Evolutionary conservation across 805 yeast species (phyloP), one percentile per base, ranked within the genome.

Genomic region (Saturnispora besseyi): DNA sequence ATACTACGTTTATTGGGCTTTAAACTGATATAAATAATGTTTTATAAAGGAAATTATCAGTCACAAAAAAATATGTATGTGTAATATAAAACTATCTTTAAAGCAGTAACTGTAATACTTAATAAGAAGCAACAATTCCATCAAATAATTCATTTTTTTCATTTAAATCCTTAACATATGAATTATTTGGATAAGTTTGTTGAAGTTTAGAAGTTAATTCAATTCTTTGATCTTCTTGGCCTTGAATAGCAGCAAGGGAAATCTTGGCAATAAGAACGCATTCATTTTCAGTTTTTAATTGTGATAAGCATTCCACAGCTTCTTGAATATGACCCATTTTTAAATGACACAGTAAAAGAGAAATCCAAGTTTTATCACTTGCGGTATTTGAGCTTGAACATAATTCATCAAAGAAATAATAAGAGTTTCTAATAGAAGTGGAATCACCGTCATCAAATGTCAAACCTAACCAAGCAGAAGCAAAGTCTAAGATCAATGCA

Each of bases 281-380:
- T 21, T 50, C 45, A 4, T 48, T 45, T 4, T 40, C 33, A 8
- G 45, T 40, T 13, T 50, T 51, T 29, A 55, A 49, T 46, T 74
- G 68, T 30, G 67, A 68, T 11, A 84, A 68, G 34, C 81, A 71
- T 54, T 86, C 87, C 52, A 77, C 76, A 9, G 96, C 90, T 67
- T 91, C 97, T 2, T 90, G 91, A 50, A 79, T 71, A 60, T 90
- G 85, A 46, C 81, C 79, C 63, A 88, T 76, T 68, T 87, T 88
- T 58, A 90, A 68, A 54, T 90, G 88, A 52, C 89, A 73, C 10
- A 81, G 84, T 41, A 88, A 75, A 60, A 88, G 78, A 37, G 84
- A 82, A 33, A 78, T 59, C 57, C 84, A 74, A 15, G 77, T 69
- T 57, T 77, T 76, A 18, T 60, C 42, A 9, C 62, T 57, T 60